Percentiles rank a stretch among this genome's conserved stretches.
phyloP scores from a whole-genome alignment of 1,139 yeast genomes.

The Suhomyces coccinellae region DNA sequence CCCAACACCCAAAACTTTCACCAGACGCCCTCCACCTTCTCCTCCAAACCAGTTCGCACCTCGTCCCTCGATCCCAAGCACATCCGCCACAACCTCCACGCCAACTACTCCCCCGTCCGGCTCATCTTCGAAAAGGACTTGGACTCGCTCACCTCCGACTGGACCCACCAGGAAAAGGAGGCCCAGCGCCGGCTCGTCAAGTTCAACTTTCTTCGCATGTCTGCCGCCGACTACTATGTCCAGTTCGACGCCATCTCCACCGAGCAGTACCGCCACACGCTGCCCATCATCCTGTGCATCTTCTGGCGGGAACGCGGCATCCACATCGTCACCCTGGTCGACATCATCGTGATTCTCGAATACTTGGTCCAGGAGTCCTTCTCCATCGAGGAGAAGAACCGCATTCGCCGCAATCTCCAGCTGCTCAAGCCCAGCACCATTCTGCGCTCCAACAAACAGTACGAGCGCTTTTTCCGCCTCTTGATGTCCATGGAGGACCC shows the following conservation, averaged over 20 bases:
- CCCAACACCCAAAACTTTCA: not conserved
- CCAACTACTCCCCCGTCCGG: slow-evolving; percentile 12
- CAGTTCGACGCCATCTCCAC: slow-evolving; percentile 28
- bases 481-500: slow-evolving; percentile 69
- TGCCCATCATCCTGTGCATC: slow-evolving; percentile 56
- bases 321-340: slow-evolving; percentile 65
- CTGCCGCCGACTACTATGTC: slow-evolving; percentile 26
- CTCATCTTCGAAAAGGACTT: slow-evolving; percentile 13
- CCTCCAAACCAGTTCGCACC: slow-evolving; percentile 11
- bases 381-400: slow-evolving; percentile 66
- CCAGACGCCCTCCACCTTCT: not conserved
- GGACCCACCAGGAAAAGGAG: slow-evolving; percentile 35
- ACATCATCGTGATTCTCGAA: slow-evolving; percentile 59
- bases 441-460: slow-evolving; percentile 48
- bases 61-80: slow-evolving; percentile 12
- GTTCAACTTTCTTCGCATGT: slow-evolving; percentile 28
- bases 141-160: slow-evolving; percentile 29
- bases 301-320: slow-evolving; percentile 55
- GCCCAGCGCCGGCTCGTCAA: slow-evolving; percentile 38
- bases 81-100: slow-evolving; percentile 6
- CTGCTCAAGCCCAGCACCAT: slow-evolving; percentile 65
- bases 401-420: slow-evolving; percentile 68
- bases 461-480: slow-evolving; percentile 51
- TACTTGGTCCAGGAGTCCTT: slow-evolving; percentile 57
- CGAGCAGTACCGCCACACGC: slow-evolving; percentile 24